These are phyloP conservation scores for Lentinula boryana DNA, from an alignment of 768 basidiomycete genomes.

Conservation along the genomic window DNA sequence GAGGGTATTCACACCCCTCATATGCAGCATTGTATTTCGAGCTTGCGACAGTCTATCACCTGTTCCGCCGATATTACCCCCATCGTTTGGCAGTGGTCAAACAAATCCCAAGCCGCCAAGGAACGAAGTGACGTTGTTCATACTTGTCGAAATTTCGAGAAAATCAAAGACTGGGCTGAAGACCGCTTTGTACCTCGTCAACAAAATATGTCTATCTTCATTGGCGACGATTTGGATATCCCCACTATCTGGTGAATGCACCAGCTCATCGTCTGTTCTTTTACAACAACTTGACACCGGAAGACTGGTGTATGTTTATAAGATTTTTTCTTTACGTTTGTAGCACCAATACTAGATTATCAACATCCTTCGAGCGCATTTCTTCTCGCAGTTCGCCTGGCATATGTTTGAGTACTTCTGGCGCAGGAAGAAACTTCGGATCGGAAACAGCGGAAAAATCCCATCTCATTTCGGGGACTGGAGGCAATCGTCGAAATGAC, in stretches of 20 bases:
- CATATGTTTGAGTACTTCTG: too few species aligned
- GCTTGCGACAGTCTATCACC: slow-evolving; percentile 18
- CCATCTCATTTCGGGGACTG: too few species aligned
- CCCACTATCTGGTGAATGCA: neutral
- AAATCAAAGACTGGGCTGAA: slow-evolving; percentile 3
- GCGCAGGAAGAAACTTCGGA: too few species aligned
- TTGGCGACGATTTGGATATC: slow-evolving; percentile 12
- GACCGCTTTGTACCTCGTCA: slow-evolving; percentile 4
- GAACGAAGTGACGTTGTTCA: slow-evolving; percentile 18
- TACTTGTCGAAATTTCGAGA: slow-evolving; percentile 13
- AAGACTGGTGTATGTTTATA: neutral
- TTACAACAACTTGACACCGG: too few species aligned
- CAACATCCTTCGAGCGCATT: too few species aligned
- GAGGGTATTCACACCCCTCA: slow-evolving; percentile 17
- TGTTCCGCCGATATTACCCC: slow-evolving; percentile 17
- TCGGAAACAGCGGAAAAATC: too few species aligned
- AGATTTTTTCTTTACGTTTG: too few species aligned
- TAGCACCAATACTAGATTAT: too few species aligned
- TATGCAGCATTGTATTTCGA: slow-evolving; percentile 18
- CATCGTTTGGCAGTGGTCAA: slow-evolving; percentile 21
- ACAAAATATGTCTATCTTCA: slow-evolving; percentile 16
- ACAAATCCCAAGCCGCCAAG: slow-evolving; percentile 13
- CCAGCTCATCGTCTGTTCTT: neutral
- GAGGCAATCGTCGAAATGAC: too few species aligned
- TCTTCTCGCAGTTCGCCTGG: too few species aligned